Percentiles rank a stretch among this genome's conserved stretches.
Evolutionary conservation across 2,329 filamentous ascomycete genomes (phyloP).

Genomic region (Fusarium staphyleae): DNA sequence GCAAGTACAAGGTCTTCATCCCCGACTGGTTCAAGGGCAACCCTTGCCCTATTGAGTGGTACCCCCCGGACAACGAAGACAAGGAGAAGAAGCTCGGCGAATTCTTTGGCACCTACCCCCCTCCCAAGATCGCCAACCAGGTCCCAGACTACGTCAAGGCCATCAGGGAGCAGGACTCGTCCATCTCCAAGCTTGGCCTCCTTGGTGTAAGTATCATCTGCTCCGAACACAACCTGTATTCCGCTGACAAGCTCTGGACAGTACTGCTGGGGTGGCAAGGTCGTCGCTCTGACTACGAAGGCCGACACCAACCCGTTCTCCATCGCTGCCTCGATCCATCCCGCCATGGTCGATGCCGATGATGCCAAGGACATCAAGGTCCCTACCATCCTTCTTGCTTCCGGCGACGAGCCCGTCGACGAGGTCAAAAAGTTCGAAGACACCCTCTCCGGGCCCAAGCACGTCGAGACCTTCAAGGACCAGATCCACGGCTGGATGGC

Average conservation of each 20-base stretch:
- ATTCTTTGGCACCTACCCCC: slow-evolving; percentile 64
- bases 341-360: slow-evolving; percentile 68
- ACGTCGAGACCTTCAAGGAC: slow-evolving; percentile 70
- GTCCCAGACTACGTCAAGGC: slow-evolving; percentile 64
- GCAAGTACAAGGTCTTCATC: slow-evolving; percentile 85
- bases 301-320: slow-evolving; percentile 62
- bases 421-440: slow-evolving; percentile 63
- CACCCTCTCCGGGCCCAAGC: slow-evolving; percentile 61
- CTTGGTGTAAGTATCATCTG: slow-evolving; percentile 58
- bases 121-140: slow-evolving; percentile 55
- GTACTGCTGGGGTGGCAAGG: slow-evolving; percentile 77
- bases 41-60: slow-evolving; percentile 65
- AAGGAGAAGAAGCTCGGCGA: slow-evolving; percentile 64
- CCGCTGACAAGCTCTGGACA: slow-evolving; percentile 33
- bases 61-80: slow-evolving; percentile 69
- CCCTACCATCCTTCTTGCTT: slow-evolving; percentile 69
- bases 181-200: slow-evolving; percentile 65
- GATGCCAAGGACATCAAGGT: slow-evolving; percentile 68
- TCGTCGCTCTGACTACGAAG: slow-evolving; percentile 60
- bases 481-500: slow-evolving; percentile 81
- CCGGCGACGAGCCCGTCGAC: slow-evolving; percentile 66
- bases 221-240: no score
- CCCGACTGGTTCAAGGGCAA: slow-evolving; percentile 89
- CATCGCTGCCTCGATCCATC: slow-evolving; percentile 60
- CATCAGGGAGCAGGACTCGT: slow-evolving; percentile 58